Base-by-base conservation (phyloP, 139 green algal species). In the Picochlorum sp. region DNA sequence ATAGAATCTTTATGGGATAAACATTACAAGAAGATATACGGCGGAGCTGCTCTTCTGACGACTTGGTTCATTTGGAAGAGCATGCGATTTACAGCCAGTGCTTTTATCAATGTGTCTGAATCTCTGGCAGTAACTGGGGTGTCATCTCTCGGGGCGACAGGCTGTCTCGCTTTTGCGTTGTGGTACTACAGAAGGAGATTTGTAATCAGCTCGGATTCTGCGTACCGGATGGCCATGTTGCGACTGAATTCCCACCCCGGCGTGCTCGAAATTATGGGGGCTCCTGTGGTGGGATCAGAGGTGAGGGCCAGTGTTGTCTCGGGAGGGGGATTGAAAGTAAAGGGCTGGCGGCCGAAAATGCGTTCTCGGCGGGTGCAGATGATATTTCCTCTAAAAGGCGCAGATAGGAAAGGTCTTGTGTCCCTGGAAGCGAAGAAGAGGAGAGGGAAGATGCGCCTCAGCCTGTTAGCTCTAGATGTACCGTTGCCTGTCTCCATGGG, bases 361-460 rank as follows among this genome's bases (percentile, higher is more conserved):
- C 62, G 74, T 3, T 65, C 69, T 16, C 64, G 72, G 29, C 70
- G 84, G 24, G 45, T 91, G 8, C 70, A 85, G 36, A 93, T 93
- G 83, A 83, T 88, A 13, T 93, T 89, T 56, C 79, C 79, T 0
- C 44, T 88, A 6, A 64, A 59, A 43, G 84, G 84, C 39, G 51
- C 73, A 3, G 81, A 91, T n/a, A 67, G 75, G 6, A 47, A 72
- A 22, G 84, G 84, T 20, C 62, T 93, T 33, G 84, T 81, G 25
- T 89, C 81, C 1, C 44, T 93, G 43, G 84, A 93, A 57, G 84
- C 74, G 40, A 91, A 91, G 63, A 84, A 83, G 55, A 61, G 30
- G 24, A 12, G 69, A 79, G 71, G 85, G 81, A 22, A 81, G 68
- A 56, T 93, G 87, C 68, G 37, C 32, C 13, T 94, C 73, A 88